Percentiles rank a stretch among this genome's conserved stretches.
These are phyloP conservation scores for Sphaerostilbella broomeana DNA, from an alignment of 2,329 filamentous ascomycete species.

Conservation along the genomic window DNA sequence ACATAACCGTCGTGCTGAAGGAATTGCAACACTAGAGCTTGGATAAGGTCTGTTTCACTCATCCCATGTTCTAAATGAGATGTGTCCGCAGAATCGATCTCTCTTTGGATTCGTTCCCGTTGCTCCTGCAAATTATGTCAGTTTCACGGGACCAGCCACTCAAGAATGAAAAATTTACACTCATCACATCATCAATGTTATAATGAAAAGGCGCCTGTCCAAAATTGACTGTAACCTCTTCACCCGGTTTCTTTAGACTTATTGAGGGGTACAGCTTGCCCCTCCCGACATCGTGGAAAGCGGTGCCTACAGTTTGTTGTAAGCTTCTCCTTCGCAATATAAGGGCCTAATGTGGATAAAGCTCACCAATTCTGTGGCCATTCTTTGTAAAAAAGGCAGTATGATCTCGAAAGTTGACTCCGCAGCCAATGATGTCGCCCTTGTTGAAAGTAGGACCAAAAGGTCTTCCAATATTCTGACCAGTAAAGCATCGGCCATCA, in stretches of 20 bases:
- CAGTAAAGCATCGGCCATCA: slow-evolving; percentile 56
- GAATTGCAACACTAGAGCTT: slow-evolving; percentile 77
- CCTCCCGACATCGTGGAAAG: slow-evolving; percentile 59
- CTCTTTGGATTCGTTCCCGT: slow-evolving; percentile 48
- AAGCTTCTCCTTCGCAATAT: slow-evolving; percentile 4
- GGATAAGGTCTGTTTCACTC: slow-evolving; percentile 71
- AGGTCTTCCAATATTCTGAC: slow-evolving; percentile 48
- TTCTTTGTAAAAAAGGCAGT: slow-evolving; percentile 66
- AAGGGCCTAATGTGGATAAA: neutral
- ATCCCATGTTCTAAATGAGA: slow-evolving; percentile 55
- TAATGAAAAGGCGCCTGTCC: slow-evolving; percentile 74
- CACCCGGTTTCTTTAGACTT: slow-evolving; percentile 58
- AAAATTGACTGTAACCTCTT: slow-evolving; percentile 59
- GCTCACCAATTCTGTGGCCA: slow-evolving; percentile 48
- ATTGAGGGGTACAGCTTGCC: slow-evolving; percentile 60
- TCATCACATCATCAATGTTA: slow-evolving; percentile 83
- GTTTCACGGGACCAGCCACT: no score
- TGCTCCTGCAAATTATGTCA: slow-evolving; percentile 43
- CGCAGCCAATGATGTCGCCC: slow-evolving; percentile 57
- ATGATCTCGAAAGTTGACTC: slow-evolving; percentile 58
- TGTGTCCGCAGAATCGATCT: slow-evolving; percentile 55
- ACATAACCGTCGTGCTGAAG: slow-evolving; percentile 93
- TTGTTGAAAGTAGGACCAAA: slow-evolving; percentile 52
- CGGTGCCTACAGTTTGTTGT: slow-evolving; percentile 46
- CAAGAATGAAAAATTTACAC: slow-evolving; percentile 39